Evolutionary conservation across 192 early-diverging fungal genomes (phyloP).

Genomic region (Coemansia sp.): DNA sequence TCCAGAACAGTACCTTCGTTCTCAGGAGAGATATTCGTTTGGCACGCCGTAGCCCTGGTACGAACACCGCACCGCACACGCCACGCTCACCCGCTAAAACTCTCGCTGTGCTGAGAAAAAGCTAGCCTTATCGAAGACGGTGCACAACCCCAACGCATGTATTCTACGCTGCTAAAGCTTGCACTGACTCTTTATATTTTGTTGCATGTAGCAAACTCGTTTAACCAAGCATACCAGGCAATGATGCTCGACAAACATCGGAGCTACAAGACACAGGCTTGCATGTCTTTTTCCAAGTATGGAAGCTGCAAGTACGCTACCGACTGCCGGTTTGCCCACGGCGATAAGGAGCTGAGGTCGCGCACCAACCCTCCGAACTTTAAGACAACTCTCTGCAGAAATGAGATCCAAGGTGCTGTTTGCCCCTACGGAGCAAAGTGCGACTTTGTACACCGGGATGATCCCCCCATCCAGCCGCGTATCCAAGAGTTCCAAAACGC

Average conservation of each 20-base stretch:
- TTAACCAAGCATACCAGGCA: neutral
- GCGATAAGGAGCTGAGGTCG: conserved; percentile 13
- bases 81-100: no score
- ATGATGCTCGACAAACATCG: neutral
- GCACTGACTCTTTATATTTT: neutral
- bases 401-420: conserved; percentile 4
- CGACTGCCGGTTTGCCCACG: conserved; percentile 41
- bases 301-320: conserved; percentile 15
- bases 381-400: conserved; percentile 31
- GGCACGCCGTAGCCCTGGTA: no score
- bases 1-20: conserved; percentile 70
- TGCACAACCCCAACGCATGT: no score
- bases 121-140: no score
- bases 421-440: conserved; percentile 42
- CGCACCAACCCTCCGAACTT: conserved; percentile 25
- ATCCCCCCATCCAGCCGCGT: neutral
- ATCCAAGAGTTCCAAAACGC: neutral
- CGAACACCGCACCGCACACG: no score
- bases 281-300: conserved; percentile 8
- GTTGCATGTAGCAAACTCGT: neutral
- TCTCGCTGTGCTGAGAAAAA: no score
- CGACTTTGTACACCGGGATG: conserved; percentile 33
- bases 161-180: neutral
- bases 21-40: no score
- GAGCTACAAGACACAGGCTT: conserved; percentile 38